Percentiles rank a stretch among this genome's conserved stretches.
Conservation (phyloP, 208 protist genomes). For the Porcisia hertigi region DNA sequence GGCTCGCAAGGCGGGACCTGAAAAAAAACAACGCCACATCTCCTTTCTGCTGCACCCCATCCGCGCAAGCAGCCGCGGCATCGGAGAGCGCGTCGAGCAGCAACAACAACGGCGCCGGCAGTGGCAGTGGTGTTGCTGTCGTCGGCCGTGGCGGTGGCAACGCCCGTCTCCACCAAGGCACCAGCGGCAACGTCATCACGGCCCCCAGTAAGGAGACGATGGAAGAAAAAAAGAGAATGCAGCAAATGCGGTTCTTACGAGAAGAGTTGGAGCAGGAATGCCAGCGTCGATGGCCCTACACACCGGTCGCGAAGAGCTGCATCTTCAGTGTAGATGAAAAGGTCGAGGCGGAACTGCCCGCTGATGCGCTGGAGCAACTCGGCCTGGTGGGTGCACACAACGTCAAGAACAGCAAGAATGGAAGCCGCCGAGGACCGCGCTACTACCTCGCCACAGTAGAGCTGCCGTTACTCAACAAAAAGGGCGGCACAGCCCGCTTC, state of each 20-base stretch:
- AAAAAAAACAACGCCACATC: conserved; percentile 60
- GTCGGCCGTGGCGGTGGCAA: conserved; percentile 25
- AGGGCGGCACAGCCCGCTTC: conserved; percentile 52
- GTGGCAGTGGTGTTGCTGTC: conserved; percentile 2
- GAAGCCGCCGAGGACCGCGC: conserved; percentile 46
- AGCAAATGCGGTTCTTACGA: conserved; percentile 57
- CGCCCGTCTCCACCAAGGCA: conserved; percentile 34
- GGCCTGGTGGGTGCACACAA: conserved; percentile 34
- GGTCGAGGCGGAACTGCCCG: conserved; percentile 39
- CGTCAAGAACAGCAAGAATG: conserved; percentile 34
- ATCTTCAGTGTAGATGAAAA: conserved; percentile 64
- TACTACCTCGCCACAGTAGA: conserved; percentile 61
- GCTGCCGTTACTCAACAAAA: conserved; percentile 70
- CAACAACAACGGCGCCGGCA: not conserved
- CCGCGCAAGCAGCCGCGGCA: not conserved
- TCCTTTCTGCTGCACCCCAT: conserved; percentile 28
- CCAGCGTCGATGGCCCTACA: conserved; percentile 67
- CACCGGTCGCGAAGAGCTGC: conserved; percentile 63
- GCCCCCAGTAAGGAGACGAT: conserved; percentile 42
- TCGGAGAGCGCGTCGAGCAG: conserved; percentile 3
- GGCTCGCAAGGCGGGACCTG: conserved; percentile 59
- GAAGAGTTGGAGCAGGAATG: conserved; percentile 66
- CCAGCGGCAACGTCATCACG: conserved; percentile 57
- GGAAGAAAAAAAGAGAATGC: conserved; percentile 50
- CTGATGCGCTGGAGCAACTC: conserved; percentile 33